These are phyloP conservation scores for Boletellus ananas DNA, from an alignment of 768 basidiomycete species.

Conservation along the genomic window DNA sequence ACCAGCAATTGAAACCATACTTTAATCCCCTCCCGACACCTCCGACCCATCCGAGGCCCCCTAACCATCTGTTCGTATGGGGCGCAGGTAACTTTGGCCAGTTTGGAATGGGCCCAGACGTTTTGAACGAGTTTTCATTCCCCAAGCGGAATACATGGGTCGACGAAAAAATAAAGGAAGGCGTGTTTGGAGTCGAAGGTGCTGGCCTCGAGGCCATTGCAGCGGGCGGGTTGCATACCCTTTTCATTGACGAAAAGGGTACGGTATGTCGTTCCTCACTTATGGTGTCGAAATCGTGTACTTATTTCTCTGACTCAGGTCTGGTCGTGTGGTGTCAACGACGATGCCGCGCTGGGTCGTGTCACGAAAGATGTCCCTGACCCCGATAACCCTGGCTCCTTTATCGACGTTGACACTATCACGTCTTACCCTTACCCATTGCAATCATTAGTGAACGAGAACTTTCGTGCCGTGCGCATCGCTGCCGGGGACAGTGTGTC, in stretches of 20 bases:
- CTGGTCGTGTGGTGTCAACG: slow-evolving; percentile 85
- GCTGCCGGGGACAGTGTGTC: slow-evolving; percentile 87
- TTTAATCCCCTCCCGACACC: slow-evolving; percentile 64
- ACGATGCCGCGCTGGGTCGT: slow-evolving; percentile 84
- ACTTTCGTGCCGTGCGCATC: slow-evolving; percentile 79
- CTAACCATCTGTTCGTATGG: slow-evolving; percentile 77
- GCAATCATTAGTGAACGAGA: slow-evolving; percentile 66
- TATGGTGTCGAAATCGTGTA: not conserved
- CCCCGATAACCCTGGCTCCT: slow-evolving; percentile 55
- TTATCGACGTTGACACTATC: slow-evolving; percentile 50
- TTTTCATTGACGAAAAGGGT: slow-evolving; percentile 87
- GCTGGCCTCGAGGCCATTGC: slow-evolving; percentile 81
- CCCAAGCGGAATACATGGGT: slow-evolving; percentile 78
- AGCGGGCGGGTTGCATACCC: slow-evolving; percentile 85
- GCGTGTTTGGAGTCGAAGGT: slow-evolving; percentile 62
- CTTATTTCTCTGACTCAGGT: slow-evolving; percentile 42
- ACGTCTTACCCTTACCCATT: slow-evolving; percentile 63
- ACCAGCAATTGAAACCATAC: slow-evolving; percentile 49
- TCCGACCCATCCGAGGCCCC: slow-evolving; percentile 55
- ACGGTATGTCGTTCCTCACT: slow-evolving; percentile 53
- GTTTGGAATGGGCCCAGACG: slow-evolving; percentile 82
- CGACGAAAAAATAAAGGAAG: slow-evolving; percentile 68
- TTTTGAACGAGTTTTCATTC: slow-evolving; percentile 66
- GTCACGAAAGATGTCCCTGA: slow-evolving; percentile 58
- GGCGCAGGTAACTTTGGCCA: slow-evolving; percentile 95